Evolutionary conservation across 768 basidiomycete species (phyloP), one percentile per base, ranked within the genome.

Genomic region (Kwoniella botswanensis): DNA sequence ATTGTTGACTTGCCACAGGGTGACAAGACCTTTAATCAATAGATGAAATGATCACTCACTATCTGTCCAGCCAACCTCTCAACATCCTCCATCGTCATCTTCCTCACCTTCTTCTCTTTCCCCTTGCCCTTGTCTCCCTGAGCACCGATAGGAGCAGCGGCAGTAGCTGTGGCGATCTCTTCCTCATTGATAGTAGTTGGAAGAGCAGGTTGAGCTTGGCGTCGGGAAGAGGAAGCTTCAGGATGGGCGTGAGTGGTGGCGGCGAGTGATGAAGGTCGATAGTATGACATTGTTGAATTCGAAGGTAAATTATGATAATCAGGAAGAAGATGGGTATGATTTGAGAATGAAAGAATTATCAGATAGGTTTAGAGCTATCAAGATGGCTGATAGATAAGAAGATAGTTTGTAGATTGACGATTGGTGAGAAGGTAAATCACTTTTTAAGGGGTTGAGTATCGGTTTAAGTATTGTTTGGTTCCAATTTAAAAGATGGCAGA

Each of bases 221-320:
- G 61, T 18, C 60, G 68, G 26, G 68, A 69, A 12, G 68, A 55
- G 53, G 63, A 52, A 59, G 53, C 58, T 24, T 35, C 35, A 15
- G 59, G 22, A 24, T n/a, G 35, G 59, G 67, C 53, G 71, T 67
- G 53, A 55, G 58, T 53, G 35, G 43, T 55, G 26, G 22, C 17
- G 63, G 64, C 24, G 35, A 42, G 26, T 4, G 53, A 50, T 5
- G 65, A 54, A 18, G 68, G 61, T 24, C 54, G 46, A 53, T 69
- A 69, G 68, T 69, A 69, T 24, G 68, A 69, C 68, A 69, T 69
- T 15, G 29, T 58, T 43, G 18, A n/a, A 13, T 35, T 44, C 11
- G 62, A 44, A 11, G 21, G 24, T 22, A 24, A 35, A 46, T 43
- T 42, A 24, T 50, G 62, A 18, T 7, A 29, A 12, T 13, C 3